Percentiles rank a stretch among this genome's conserved stretches.
Evolutionary conservation across 495 filamentous ascomycete genomes (phyloP).

Genomic region (Aspergillus sparsus): DNA sequence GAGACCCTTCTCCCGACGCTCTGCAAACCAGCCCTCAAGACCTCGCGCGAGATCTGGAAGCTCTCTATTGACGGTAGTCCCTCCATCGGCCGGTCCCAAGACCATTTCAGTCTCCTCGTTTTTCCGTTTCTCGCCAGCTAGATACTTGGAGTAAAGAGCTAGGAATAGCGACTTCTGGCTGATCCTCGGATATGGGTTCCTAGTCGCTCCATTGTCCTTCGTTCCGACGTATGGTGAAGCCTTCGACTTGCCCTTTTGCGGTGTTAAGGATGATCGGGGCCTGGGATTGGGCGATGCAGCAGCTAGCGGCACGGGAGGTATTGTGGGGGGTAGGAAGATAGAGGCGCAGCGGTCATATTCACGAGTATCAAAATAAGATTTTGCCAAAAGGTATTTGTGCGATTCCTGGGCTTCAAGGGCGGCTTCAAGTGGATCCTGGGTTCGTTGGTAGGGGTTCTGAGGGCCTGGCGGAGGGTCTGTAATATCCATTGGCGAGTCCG

Average conservation of each 20-base stretch:
- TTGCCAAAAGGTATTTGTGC: conserved; percentile 83
- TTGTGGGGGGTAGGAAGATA: conserved; percentile 76
- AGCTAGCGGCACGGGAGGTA: conserved; percentile 62
- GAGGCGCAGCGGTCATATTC: conserved; percentile 94
- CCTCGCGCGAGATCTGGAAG: conserved; percentile 70
- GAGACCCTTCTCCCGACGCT: conserved; percentile 57
- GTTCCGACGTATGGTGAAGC: conserved; percentile 36
- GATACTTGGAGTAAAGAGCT: conserved; percentile 85
- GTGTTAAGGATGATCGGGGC: conserved; percentile 36
- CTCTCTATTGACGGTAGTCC: conserved; percentile 79
- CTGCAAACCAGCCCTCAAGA: conserved; percentile 74
- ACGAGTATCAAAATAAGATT: conserved; percentile 92
- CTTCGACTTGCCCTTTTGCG: conserved; percentile 59
- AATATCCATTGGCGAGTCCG: conserved; percentile 61
- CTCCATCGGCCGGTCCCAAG: conserved; percentile 86
- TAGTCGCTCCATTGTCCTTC: conserved; percentile 27
- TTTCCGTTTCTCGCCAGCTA: conserved; percentile 93
- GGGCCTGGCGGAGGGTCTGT: conserved; percentile 31
- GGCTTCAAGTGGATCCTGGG: conserved; percentile 65
- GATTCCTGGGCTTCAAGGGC: conserved; percentile 78
- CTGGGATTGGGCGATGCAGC: conserved; percentile 48
- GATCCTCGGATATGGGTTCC: conserved; percentile 54
- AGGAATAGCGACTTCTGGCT: conserved; percentile 94
- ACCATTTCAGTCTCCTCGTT: conserved; percentile 98
- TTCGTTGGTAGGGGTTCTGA: conserved; percentile 50